Conservation (phyloP, 371 early-diverging fungal species). For the Sporodiniella umbellata region DNA sequence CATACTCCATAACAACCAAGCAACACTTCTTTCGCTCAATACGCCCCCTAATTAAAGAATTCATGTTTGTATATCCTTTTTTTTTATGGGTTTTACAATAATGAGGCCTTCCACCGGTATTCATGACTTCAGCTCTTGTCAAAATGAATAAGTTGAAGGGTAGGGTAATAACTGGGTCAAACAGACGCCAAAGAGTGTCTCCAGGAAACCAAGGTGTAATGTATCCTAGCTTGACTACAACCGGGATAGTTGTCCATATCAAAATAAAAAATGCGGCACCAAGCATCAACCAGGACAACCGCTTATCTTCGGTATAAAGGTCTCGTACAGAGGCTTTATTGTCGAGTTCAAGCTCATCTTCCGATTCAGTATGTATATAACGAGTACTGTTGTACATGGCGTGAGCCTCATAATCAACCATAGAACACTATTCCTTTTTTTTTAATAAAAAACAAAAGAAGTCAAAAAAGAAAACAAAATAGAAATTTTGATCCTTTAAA, state of each 20-base stretch:
- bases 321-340: conserved; percentile 1
- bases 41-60: conserved; percentile 20
- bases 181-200: conserved; percentile 38
- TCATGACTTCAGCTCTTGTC: conserved; percentile 30
- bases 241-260: conserved; percentile 39
- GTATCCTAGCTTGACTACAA: conserved; percentile 25
- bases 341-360: neutral
- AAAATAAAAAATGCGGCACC: conserved; percentile 29
- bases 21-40: conserved; percentile 29
- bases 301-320: conserved; percentile 18
- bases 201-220: conserved; percentile 39
- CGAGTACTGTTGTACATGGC: no score
- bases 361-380: no score
- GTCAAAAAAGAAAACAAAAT: no score
- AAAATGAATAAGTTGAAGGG: conserved; percentile 42
- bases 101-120: conserved; percentile 18
- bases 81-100: conserved; percentile 21
- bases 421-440: no score
- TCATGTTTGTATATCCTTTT: neutral
- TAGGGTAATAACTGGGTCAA: conserved; percentile 44
- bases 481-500: no score
- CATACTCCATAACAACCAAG: conserved; percentile 37
- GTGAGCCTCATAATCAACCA: no score
- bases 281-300: conserved; percentile 34
- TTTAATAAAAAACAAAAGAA: no score